Evolutionary conservation across 805 yeast genomes (phyloP).

Genomic region (Pichia nakasei): DNA sequence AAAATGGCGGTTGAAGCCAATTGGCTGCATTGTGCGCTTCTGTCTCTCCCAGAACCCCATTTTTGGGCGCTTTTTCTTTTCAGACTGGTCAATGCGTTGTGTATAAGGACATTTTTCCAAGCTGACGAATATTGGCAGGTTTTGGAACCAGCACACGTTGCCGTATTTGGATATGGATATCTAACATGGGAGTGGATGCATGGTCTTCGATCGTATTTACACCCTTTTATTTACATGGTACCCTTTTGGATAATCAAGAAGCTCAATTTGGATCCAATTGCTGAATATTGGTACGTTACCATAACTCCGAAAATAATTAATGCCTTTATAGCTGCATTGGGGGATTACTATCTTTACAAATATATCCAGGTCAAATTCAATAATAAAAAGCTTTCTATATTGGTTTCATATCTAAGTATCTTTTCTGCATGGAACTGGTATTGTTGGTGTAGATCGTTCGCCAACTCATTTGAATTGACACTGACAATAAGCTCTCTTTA

Average conservation of each 20-base stretch:
- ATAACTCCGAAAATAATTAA: constrained; percentile 57
- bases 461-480: constrained; percentile 73
- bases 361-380: constrained; percentile 30
- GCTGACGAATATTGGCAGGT: constrained; percentile 95
- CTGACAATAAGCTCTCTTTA: constrained; percentile 58
- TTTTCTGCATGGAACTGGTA: constrained; percentile 76
- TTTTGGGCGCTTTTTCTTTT: constrained; percentile 25
- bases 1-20: background rate
- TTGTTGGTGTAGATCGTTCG: constrained; percentile 71
- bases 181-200: constrained; percentile 92
- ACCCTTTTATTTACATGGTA: constrained; percentile 62
- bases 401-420: constrained; percentile 43
- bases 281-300: background rate
- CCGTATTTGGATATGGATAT: constrained; percentile 71
- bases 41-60: background rate
- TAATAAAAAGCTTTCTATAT: constrained; percentile 25
- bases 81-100: constrained; percentile 56
- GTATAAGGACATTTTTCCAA: constrained; percentile 74
- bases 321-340: constrained; percentile 60
- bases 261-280: constrained; percentile 19
- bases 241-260: constrained; percentile 30
- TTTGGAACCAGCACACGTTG: constrained; percentile 80
- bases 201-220: constrained; percentile 66
- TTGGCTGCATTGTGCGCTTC: background rate
- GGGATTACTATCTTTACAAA: constrained; percentile 52